Evolutionary conservation across 352 stramenopile species (phyloP).

Genomic region (Phytopythium vexans): DNA sequence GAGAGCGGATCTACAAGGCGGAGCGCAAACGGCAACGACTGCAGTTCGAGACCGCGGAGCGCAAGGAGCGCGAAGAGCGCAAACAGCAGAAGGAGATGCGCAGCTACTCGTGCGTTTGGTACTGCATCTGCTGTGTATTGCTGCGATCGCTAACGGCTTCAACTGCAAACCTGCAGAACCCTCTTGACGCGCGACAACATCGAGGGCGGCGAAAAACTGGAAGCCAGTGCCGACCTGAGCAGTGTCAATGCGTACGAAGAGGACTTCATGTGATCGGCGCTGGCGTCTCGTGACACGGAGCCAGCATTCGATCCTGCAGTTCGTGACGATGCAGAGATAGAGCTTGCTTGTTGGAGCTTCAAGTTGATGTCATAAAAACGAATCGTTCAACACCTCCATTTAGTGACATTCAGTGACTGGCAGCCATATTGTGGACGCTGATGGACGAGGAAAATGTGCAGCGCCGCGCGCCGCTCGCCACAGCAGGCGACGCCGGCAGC

Average conservation of each 20-base stretch:
- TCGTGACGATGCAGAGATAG: not conserved
- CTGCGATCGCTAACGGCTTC: no score
- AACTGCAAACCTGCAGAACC: constrained; percentile 17
- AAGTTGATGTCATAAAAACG: no score
- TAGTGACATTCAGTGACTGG: no score
- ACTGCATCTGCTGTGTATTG: no score
- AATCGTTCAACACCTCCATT: no score
- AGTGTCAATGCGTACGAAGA: constrained; percentile 78
- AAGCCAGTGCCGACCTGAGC: constrained; percentile 46
- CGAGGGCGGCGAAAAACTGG: constrained; percentile 31
- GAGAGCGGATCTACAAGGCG: constrained; percentile 65
- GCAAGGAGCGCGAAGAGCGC: constrained; percentile 52
- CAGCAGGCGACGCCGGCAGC: not conserved
- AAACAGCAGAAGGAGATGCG: constrained; percentile 75
- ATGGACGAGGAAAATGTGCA: no score
- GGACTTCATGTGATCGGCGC: constrained; percentile 60
- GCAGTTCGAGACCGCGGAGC: constrained; percentile 42
- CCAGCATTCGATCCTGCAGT: not conserved
- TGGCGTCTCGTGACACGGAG: not conserved
- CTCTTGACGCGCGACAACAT: constrained; percentile 73
- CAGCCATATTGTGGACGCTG: no score
- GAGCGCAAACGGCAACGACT: constrained; percentile 71
- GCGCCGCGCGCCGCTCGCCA: constrained; percentile 5
- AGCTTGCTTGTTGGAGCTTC: no score
- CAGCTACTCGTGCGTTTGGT: constrained; percentile 60